These are phyloP conservation scores for Pseudocercospora ulei DNA, from an alignment of 2,329 filamentous ascomycete species.

Conservation along the genomic window DNA sequence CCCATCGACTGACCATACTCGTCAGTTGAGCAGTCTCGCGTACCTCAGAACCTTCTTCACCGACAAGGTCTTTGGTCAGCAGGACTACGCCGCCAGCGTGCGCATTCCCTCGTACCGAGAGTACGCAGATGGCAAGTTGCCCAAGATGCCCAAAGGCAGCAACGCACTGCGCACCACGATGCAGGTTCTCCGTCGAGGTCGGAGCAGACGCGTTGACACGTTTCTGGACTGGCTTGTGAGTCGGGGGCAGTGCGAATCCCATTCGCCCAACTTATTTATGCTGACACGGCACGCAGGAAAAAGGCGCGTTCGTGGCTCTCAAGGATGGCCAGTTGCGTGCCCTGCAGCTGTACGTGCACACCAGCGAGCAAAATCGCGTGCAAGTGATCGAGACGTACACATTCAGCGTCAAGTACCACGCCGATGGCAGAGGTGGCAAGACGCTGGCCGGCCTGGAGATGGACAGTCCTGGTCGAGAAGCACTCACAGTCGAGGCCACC, in stretches of 20 bases:
- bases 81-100: constrained; percentile 25
- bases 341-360: constrained; percentile 42
- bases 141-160: constrained; percentile 8
- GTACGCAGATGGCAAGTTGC: constrained; percentile 26
- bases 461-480: constrained; percentile 28
- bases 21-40: constrained; percentile 33
- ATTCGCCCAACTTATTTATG: background rate
- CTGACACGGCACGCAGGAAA: constrained; percentile 39
- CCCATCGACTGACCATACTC: constrained; percentile 5
- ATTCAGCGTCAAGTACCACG: constrained; percentile 41
- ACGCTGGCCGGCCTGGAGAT: constrained; percentile 26
- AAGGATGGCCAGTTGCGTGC: constrained; percentile 37
- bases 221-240: constrained; percentile 44
- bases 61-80: constrained; percentile 30
- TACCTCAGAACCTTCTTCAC: constrained; percentile 33
- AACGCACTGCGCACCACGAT: constrained; percentile 23
- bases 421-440: constrained; percentile 11
- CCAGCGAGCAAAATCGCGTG: constrained; percentile 32
- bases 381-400: constrained; percentile 44
- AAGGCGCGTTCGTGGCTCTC: constrained; percentile 43
- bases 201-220: constrained; percentile 37
- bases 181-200: constrained; percentile 36
- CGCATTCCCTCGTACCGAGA: constrained; percentile 30
- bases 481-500: constrained; percentile 36
- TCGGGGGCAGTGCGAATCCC: constrained; percentile 13